These are phyloP conservation scores for Clausena lansium DNA, from an alignment of 345 rosid species.

Conservation along the genomic window DNA sequence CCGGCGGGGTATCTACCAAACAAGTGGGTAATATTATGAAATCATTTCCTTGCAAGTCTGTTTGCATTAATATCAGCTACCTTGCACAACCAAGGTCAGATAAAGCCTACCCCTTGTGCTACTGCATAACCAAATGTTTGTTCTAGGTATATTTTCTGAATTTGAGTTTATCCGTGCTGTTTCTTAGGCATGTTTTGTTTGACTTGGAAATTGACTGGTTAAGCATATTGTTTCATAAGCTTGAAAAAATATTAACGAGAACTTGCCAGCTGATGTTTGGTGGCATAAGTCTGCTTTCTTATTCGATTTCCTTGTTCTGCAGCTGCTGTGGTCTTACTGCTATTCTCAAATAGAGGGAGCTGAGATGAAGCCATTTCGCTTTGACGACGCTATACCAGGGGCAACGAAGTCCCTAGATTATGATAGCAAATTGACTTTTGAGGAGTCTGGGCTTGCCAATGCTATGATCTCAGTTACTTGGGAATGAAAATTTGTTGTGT, in stretches of 20 bases:
- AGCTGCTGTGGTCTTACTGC: conserved; percentile 96
- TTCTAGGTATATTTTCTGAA: not conserved
- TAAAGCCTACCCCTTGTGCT: no score
- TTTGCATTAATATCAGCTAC: not conserved
- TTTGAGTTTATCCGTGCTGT: not conserved
- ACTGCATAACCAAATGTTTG: not conserved
- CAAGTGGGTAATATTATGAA: no score
- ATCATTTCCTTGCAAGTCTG: not conserved
- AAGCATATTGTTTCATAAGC: not conserved
- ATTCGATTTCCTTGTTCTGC: conserved; percentile 22
- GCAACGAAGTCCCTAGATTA: conserved; percentile 71
- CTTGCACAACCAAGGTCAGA: no score
- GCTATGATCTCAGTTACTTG: conserved; percentile 75
- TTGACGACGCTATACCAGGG: conserved; percentile 86
- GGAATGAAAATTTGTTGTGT: conserved; percentile 40
- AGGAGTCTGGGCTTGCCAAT: conserved; percentile 84
- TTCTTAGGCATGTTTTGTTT: not conserved
- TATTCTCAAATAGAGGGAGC: conserved; percentile 58
- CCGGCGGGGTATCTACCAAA: not conserved
- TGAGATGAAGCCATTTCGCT: conserved; percentile 59
- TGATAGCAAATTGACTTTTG: conserved; percentile 66
- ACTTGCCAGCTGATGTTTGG: not conserved
- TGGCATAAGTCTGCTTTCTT: not conserved
- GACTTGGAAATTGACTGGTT: not conserved
- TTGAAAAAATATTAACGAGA: not conserved